Percentiles rank a stretch among this genome's conserved stretches.
Conservation (phyloP, 2,329 filamentous ascomycete species). For the Xylaria multiplex region DNA sequence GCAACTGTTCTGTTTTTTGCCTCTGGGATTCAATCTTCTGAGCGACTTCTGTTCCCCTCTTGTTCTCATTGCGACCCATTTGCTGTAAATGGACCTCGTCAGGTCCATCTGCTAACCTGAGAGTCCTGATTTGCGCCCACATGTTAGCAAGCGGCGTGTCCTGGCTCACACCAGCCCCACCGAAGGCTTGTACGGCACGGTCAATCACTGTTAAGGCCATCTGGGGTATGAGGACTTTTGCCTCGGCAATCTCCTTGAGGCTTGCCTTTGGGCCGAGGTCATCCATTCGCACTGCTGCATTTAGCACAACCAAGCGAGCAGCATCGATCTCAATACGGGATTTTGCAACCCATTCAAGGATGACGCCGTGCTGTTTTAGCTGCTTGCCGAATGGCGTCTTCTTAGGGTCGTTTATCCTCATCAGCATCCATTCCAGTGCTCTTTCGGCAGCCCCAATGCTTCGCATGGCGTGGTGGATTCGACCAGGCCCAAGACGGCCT, state of each 20-base stretch:
- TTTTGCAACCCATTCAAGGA: conserved; percentile 93
- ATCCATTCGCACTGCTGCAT: conserved; percentile 96
- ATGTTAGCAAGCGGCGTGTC: conserved; percentile 90
- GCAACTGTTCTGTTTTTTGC: conserved; percentile 71
- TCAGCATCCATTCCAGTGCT: conserved; percentile 93
- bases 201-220: conserved; percentile 89
- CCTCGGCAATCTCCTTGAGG: conserved; percentile 91
- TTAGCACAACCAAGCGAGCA: conserved; percentile 87
- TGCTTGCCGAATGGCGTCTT: conserved; percentile 94
- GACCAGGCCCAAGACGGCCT: conserved; percentile 91
- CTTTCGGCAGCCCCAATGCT: conserved; percentile 90
- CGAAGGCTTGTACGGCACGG: conserved; percentile 91
- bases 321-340: conserved; percentile 95
- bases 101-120: conserved; percentile 89
- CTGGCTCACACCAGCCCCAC: conserved; percentile 89
- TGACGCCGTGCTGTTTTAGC: conserved; percentile 88
- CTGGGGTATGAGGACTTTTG: conserved; percentile 89
- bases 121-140: conserved; percentile 83
- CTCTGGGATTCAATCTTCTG: conserved; percentile 72
- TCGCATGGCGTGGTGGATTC: conserved; percentile 98
- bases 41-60: conserved; percentile 69
- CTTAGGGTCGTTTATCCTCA: conserved; percentile 88
- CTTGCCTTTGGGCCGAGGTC: conserved; percentile 87
- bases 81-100: conserved; percentile 94
- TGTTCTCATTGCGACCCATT: conserved; percentile 83